Percentiles rank a stretch among this genome's conserved stretches.
Evolutionary conservation across 192 early-diverging fungal species (phyloP).

Genomic region (Gonapodya prolifera): DNA sequence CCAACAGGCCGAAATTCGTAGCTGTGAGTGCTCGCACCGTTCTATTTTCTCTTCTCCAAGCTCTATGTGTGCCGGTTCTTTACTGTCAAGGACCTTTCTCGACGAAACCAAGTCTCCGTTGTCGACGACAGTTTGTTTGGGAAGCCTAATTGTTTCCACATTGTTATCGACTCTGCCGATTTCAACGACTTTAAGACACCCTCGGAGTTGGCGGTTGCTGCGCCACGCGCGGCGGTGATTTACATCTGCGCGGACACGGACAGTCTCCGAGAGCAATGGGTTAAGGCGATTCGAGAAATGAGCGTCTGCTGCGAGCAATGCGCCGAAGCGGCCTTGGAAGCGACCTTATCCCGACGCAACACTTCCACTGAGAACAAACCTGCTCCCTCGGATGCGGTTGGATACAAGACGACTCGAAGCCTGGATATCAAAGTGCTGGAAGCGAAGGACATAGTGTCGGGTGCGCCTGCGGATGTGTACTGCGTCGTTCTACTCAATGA

Average conservation of each 20-base stretch:
- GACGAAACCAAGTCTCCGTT: neutral
- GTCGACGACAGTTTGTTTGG: neutral
- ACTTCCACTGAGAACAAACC: neutral
- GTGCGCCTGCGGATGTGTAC: neutral
- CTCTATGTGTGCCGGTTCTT: no score
- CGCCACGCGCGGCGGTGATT: neutral
- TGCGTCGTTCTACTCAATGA: neutral
- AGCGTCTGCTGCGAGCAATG: neutral
- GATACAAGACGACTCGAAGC: neutral
- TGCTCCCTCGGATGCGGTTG: neutral
- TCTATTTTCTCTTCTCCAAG: no score
- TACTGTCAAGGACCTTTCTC: neutral
- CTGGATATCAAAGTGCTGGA: neutral
- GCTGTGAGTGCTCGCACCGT: no score
- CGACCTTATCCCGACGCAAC: neutral
- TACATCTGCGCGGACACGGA: neutral
- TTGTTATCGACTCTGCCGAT: neutral
- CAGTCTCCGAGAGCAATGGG: neutral
- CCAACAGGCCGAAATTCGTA: neutral
- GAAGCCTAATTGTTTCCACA: neutral
- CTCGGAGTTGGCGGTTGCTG: neutral
- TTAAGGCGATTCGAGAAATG: neutral
- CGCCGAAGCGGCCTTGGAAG: neutral
- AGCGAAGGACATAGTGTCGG: neutral
- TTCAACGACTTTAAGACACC: neutral